phyloP scores from a whole-genome alignment of 768 basidiomycete species.

The Pulveroboletus sp. region DNA sequence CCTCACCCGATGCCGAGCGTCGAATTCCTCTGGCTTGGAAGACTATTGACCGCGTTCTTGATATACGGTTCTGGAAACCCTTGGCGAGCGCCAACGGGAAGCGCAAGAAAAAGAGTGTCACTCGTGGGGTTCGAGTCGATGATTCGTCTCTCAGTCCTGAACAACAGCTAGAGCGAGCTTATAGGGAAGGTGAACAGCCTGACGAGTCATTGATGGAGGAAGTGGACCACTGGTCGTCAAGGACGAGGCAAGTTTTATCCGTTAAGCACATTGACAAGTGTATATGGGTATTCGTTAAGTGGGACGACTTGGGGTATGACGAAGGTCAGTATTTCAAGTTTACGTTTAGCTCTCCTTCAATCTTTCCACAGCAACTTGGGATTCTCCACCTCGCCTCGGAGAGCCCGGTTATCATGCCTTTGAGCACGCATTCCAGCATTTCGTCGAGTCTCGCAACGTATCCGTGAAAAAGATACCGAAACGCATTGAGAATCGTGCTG shows the following conservation, averaged over 20 bases:
- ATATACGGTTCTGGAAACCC: conserved; percentile 65
- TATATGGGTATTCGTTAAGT: conserved; percentile 86
- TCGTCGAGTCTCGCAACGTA: conserved; percentile 58
- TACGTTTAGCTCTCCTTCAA: not conserved
- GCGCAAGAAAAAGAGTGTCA: conserved; percentile 19
- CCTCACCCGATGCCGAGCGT: conserved; percentile 66
- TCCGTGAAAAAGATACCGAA: conserved; percentile 46
- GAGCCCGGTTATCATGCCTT: conserved; percentile 63
- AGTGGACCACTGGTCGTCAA: conserved; percentile 48
- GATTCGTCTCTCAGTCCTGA: conserved; percentile 13
- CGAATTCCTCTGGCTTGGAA: conserved; percentile 80
- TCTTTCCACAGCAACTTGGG: conserved; percentile 72
- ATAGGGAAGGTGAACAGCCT: conserved; percentile 63
- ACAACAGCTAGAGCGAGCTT: conserved; percentile 36
- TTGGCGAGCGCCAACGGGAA: conserved; percentile 10
- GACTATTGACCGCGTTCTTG: conserved; percentile 88
- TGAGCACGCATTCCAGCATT: conserved; percentile 60
- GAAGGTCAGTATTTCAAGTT: conserved; percentile 53
- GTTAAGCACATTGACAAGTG: conserved; percentile 56
- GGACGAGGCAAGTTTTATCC: conserved; percentile 40
- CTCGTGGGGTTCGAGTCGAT: conserved; percentile 30
- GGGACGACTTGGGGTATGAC: conserved; percentile 91
- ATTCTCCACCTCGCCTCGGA: conserved; percentile 68
- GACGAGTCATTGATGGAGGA: conserved; percentile 50
- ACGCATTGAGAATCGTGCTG: conserved; percentile 44